Evolutionary conservation across 2,329 filamentous ascomycete species (phyloP).

Genomic region (Chrysosporium queenslandicum): DNA sequence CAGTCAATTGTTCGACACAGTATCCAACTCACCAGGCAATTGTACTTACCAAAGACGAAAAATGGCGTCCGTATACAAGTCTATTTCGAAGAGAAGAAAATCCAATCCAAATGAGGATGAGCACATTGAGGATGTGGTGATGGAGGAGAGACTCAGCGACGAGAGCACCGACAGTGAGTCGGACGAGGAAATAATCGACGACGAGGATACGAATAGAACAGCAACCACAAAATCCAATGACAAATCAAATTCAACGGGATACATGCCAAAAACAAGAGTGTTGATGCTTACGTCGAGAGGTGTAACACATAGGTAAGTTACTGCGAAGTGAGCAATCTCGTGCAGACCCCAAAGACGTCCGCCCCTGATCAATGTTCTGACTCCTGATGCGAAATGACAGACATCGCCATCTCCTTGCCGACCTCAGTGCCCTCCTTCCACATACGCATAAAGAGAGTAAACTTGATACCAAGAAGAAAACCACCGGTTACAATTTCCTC

Average conservation of each 20-base stretch:
- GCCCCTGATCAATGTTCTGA: neutral
- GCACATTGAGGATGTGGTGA: constrained; percentile 15
- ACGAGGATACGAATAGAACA: constrained; percentile 18
- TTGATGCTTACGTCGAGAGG: constrained; percentile 87
- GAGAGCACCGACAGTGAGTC: constrained; percentile 27
- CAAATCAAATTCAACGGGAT: constrained; percentile 12
- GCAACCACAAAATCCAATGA: constrained; percentile 17
- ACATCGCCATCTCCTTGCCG: constrained; percentile 85
- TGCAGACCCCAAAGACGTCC: neutral
- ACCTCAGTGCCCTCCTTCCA: constrained; percentile 77
- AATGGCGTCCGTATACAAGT: constrained; percentile 51
- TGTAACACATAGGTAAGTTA: constrained; percentile 66
- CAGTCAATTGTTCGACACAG: no score
- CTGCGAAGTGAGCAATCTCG: neutral
- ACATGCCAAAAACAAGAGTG: constrained; percentile 50
- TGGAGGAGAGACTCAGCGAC: constrained; percentile 18
- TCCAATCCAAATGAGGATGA: constrained; percentile 2
- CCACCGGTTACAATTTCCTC: constrained; percentile 52
- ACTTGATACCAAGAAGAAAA: constrained; percentile 82
- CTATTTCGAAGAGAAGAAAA: constrained; percentile 34
- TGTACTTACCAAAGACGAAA: no score
- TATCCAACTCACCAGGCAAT: no score
- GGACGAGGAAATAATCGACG: constrained; percentile 54
- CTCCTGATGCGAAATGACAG: constrained; percentile 40
- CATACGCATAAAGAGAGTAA: constrained; percentile 93